These are phyloP conservation scores for Nemania sp. DNA, from an alignment of 2,329 filamentous ascomycete genomes.

Conservation along the genomic window DNA sequence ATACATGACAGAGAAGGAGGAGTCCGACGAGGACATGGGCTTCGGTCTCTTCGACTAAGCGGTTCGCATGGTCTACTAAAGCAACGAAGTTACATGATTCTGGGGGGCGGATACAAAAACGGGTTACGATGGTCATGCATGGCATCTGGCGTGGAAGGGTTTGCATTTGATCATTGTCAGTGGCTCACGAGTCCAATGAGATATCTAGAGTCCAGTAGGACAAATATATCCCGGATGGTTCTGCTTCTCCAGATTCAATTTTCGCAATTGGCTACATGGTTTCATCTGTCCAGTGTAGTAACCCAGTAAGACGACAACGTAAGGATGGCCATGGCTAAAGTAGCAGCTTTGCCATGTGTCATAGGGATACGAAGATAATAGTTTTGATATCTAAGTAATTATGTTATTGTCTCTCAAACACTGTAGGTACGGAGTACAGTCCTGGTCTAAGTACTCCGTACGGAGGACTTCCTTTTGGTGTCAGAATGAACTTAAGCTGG, in stretches of 20 bases:
- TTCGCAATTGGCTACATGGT: background rate
- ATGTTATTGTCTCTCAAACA: no score
- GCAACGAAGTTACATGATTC: slow-evolving; percentile 34
- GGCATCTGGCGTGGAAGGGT: slow-evolving; percentile 37
- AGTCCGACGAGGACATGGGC: slow-evolving; percentile 77
- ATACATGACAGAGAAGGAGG: slow-evolving; percentile 58
- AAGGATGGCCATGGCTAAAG: no score
- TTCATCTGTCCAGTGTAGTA: no score
- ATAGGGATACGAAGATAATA: no score
- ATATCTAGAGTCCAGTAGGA: slow-evolving; percentile 31
- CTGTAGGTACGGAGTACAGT: no score
- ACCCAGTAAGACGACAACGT: no score
- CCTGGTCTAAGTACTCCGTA: no score
- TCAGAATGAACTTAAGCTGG: no score
- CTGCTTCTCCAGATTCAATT: slow-evolving; percentile 29
- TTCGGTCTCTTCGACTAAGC: slow-evolving; percentile 77
- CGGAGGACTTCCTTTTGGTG: no score
- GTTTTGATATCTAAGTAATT: no score
- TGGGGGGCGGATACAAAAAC: slow-evolving; percentile 35
- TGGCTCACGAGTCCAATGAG: slow-evolving; percentile 22
- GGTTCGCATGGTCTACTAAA: slow-evolving; percentile 30
- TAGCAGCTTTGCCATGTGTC: no score
- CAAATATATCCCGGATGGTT: slow-evolving; percentile 34
- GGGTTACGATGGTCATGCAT: slow-evolving; percentile 35
- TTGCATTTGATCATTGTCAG: slow-evolving; percentile 32